A percentile compares a stretch with the other conserved stretches of the same genome.
phyloP scores from a whole-genome alignment of 805 yeast species.

The Wickerhamiella sergipiensis region DNA sequence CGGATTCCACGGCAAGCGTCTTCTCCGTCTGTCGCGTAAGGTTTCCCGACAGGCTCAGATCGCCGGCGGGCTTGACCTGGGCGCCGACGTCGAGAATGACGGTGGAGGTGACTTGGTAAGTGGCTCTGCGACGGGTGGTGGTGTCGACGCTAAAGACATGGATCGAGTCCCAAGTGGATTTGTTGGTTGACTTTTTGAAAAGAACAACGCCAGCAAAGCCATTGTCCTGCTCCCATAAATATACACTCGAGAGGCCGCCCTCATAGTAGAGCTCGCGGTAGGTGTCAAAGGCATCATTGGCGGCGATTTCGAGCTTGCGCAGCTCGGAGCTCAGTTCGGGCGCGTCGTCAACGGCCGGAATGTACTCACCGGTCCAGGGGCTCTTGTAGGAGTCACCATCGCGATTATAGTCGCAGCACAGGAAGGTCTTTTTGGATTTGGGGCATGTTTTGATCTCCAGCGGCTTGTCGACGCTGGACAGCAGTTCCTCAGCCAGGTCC shows the following conservation, averaged over 20 bases:
- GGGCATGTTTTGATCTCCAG: slow-evolving; percentile 39
- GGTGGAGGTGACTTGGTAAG: slow-evolving; percentile 72
- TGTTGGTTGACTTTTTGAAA: slow-evolving; percentile 43
- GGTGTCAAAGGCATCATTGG: slow-evolving; percentile 83
- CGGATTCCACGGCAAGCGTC: slow-evolving; percentile 32
- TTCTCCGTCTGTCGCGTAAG: slow-evolving; percentile 69
- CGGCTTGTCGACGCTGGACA: slow-evolving; percentile 82
- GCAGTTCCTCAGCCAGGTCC: slow-evolving; percentile 71
- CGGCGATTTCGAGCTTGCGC: slow-evolving; percentile 61
- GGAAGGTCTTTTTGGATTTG: slow-evolving; percentile 47
- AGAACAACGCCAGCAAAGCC: slow-evolving; percentile 89
- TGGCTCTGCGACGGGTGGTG: slow-evolving; percentile 27
- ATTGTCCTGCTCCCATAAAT: slow-evolving; percentile 76
- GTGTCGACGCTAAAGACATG: slow-evolving; percentile 72
- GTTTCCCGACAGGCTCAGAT: slow-evolving; percentile 56
- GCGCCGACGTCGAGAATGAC: slow-evolving; percentile 59
- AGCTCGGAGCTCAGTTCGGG: slow-evolving; percentile 58
- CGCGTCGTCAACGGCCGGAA: slow-evolving; percentile 35
- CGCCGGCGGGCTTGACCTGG: slow-evolving; percentile 25
- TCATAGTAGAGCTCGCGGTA: slow-evolving; percentile 91
- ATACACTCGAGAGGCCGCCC: slow-evolving; percentile 82
- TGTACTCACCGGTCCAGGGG: slow-evolving; percentile 76
- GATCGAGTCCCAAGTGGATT: slow-evolving; percentile 68
- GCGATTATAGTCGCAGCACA: slow-evolving; percentile 88
- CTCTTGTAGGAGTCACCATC: slow-evolving; percentile 88